Percentiles rank a stretch among this genome's conserved stretches.
These are phyloP conservation scores for Salicornia ramosissima DNA, from an alignment of 148 eudicot species.

Conservation along the genomic window DNA sequence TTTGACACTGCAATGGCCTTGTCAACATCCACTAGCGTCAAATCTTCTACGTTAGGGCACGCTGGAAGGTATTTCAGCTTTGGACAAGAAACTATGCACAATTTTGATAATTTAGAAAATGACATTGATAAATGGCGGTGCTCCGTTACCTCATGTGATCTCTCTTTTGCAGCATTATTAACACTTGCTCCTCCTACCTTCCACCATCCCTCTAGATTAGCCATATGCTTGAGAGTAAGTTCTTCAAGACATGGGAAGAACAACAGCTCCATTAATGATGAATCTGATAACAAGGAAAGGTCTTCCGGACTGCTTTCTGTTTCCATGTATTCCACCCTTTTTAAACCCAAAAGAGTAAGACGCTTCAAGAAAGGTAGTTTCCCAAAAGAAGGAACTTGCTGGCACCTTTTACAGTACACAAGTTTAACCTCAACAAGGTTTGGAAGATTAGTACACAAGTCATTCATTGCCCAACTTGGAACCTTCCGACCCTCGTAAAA, in stretches of 20 bases:
- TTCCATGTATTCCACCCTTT: constrained; percentile 12
- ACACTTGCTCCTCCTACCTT: background rate
- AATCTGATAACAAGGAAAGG: background rate
- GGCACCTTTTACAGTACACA: background rate
- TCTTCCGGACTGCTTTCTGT: background rate
- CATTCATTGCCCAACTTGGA: constrained; percentile 23
- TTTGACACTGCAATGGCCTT: background rate
- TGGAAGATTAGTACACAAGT: constrained; percentile 15
- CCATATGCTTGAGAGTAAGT: background rate
- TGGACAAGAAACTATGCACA: background rate
- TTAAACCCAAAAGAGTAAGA: background rate
- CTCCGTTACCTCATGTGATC: background rate
- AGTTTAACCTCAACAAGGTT: constrained; percentile 15
- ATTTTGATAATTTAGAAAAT: constrained; percentile 13
- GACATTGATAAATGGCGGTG: background rate
- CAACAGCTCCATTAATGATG: background rate
- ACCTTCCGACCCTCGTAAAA: constrained; percentile 11
- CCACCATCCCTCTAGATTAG: constrained; percentile 34
- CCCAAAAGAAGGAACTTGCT: constrained; percentile 18
- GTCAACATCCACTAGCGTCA: background rate
- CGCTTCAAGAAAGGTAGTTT: constrained; percentile 19
- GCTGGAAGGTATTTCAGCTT: constrained; percentile 18
- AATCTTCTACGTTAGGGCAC: background rate
- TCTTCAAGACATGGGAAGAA: constrained; percentile 37
- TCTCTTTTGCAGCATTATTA: too few relatives aligned